These are phyloP conservation scores for Cytospora piceicola DNA, from an alignment of 2,329 filamentous ascomycete genomes.

Conservation along the genomic window DNA sequence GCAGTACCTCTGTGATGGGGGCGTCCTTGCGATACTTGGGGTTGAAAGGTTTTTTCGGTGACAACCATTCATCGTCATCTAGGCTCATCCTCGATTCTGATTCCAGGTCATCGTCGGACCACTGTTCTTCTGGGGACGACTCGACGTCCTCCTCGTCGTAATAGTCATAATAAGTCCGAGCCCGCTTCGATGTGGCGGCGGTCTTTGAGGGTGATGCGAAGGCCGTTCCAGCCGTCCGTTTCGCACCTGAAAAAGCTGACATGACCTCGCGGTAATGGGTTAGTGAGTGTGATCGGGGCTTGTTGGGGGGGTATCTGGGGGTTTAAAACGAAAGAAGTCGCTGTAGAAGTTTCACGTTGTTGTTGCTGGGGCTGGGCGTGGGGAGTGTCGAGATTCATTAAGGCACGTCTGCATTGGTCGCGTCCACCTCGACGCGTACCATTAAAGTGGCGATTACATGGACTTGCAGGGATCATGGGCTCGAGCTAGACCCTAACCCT, in stretches of 20 bases:
- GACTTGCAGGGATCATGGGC: neutral
- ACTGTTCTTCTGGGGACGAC: slow-evolving; percentile 6
- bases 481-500: neutral
- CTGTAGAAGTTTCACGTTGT: neutral
- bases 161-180: slow-evolving; percentile 27
- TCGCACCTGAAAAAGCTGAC: slow-evolving; percentile 14
- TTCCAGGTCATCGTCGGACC: slow-evolving; percentile 13
- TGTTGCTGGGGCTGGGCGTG: neutral
- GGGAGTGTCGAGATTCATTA: neutral
- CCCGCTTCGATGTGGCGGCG: slow-evolving; percentile 21
- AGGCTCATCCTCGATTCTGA: slow-evolving; percentile 20
- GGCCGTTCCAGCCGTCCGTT: slow-evolving; percentile 24
- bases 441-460: neutral
- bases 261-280: neutral
- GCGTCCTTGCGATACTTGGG: neutral
- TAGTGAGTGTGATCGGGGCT: neutral
- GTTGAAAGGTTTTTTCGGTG: neutral
- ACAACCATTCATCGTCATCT: slow-evolving; percentile 9
- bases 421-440: neutral
- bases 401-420: neutral
- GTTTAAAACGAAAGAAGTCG: neutral
- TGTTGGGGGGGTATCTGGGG: neutral
- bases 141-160: slow-evolving; percentile 23
- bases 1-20: neutral
- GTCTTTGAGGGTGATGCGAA: slow-evolving; percentile 27